phyloP scores from a whole-genome alignment of 2,329 filamentous ascomycete species.

The Pseudopithomyces maydicus region DNA sequence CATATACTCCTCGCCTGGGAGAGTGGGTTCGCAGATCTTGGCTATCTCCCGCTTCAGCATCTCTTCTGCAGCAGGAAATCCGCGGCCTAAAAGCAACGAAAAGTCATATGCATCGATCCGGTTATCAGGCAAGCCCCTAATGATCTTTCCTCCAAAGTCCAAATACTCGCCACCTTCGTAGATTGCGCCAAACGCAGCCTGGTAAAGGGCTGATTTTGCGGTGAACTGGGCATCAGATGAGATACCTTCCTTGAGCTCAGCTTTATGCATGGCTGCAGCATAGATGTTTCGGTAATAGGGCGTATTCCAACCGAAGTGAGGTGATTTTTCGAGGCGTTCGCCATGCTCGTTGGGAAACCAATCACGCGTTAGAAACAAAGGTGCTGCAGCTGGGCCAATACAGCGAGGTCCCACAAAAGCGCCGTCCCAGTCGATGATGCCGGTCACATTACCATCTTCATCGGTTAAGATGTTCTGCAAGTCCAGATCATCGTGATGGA shows the following conservation, averaged over 20 bases:
- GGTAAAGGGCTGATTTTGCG: background rate
- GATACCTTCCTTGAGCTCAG: background rate
- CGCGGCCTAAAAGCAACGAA: background rate
- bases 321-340: background rate
- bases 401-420: background rate
- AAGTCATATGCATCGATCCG: constrained; percentile 3
- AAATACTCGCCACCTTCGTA: background rate
- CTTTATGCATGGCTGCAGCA: background rate
- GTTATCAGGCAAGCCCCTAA: background rate
- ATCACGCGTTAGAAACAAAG: background rate
- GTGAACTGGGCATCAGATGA: background rate
- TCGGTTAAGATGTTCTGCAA: constrained; percentile 22
- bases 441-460: constrained; percentile 10
- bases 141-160: background rate
- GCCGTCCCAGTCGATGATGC: constrained; percentile 26
- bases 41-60: constrained; percentile 6
- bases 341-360: background rate
- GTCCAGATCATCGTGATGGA: constrained; percentile 15
- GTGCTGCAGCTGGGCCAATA: background rate
- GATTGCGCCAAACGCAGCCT: background rate
- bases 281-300: background rate
- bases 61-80: constrained; percentile 1
- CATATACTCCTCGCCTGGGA: background rate
- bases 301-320: background rate
- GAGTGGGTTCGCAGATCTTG: constrained; percentile 2